Conservation (phyloP, 345 rosid genomes). For the Eucalyptus sp. region DNA sequence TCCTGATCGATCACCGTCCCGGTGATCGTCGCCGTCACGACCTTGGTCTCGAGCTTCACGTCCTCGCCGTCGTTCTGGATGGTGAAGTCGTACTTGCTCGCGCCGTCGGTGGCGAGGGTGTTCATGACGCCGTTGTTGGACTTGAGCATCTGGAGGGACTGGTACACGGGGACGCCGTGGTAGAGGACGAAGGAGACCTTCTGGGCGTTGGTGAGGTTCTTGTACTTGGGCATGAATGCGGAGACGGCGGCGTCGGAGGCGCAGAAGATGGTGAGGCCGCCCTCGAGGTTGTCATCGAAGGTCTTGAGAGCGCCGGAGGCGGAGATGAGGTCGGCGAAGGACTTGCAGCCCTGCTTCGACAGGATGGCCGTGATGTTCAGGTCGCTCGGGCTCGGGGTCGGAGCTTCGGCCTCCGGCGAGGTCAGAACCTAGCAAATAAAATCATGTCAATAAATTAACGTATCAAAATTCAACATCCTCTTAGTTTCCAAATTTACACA, state of each 20-base stretch:
- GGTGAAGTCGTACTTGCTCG: conserved; percentile 61
- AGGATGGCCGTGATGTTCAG: conserved; percentile 53
- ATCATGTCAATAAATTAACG: not conserved
- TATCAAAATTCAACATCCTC: not conserved
- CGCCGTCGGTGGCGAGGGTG: conserved; percentile 89
- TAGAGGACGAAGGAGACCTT: conserved; percentile 53
- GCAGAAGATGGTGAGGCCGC: conserved; percentile 89
- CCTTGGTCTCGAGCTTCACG: conserved; percentile 57
- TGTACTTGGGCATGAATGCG: conserved; percentile 58
- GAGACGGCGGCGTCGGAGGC: conserved; percentile 49
- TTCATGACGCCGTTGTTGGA: conserved; percentile 69
- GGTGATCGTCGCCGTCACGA: conserved; percentile 42
- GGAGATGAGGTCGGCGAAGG: conserved; percentile 54
- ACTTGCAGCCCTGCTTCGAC: conserved; percentile 72
- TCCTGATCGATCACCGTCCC: conserved; percentile 68
- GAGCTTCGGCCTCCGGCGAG: conserved; percentile 83
- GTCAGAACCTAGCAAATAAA: conserved; percentile 21
- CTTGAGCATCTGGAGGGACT: conserved; percentile 50
- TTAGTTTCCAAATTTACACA: not conserved
- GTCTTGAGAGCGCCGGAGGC: conserved; percentile 53
- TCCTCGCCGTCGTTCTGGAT: conserved; percentile 69
- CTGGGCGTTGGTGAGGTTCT: conserved; percentile 57
- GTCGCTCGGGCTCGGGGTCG: conserved; percentile 56
- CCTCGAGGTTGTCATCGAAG: conserved; percentile 60
- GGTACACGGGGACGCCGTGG: conserved; percentile 75